Evolutionary conservation across 306 rosid species (phyloP).

Genomic region (Prunus salicina): DNA sequence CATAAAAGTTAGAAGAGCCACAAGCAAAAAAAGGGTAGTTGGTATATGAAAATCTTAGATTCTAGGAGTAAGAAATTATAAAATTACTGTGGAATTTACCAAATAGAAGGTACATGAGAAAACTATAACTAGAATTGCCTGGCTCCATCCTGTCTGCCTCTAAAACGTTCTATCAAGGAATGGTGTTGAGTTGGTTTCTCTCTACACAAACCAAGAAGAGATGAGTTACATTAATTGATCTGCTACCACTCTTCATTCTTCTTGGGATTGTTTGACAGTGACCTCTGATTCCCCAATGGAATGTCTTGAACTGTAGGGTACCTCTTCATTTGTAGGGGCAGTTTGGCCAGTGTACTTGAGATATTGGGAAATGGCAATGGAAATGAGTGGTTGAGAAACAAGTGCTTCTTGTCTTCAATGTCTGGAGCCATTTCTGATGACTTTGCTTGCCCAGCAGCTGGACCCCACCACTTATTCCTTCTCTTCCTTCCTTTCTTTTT

Average conservation of each 20-base stretch:
- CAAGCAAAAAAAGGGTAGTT: neutral
- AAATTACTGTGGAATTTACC: constrained; percentile 4
- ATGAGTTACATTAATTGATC: constrained; percentile 25
- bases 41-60: neutral
- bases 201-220: neutral
- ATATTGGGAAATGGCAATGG: neutral
- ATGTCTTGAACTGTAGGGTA: constrained; percentile 14
- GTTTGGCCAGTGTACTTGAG: constrained; percentile 18
- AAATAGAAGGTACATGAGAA: constrained; percentile 11
- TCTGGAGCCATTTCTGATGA: constrained; percentile 24
- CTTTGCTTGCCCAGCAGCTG: constrained; percentile 8
- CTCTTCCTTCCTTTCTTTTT: constrained; percentile 11
- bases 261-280: constrained; percentile 20
- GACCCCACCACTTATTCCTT: constrained; percentile 26
- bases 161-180: constrained; percentile 7
- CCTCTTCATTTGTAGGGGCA: constrained; percentile 14
- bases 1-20: neutral
- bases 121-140: constrained; percentile 48
- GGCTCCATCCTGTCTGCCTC: constrained; percentile 81
- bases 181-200: constrained; percentile 1
- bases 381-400: constrained; percentile 29
- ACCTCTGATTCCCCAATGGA: constrained; percentile 12
- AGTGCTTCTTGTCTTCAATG: constrained; percentile 19
- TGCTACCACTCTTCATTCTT: constrained; percentile 1
- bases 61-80: neutral